Base-by-base conservation (phyloP, 495 filamentous ascomycete species). In the Penicillium manginii region DNA sequence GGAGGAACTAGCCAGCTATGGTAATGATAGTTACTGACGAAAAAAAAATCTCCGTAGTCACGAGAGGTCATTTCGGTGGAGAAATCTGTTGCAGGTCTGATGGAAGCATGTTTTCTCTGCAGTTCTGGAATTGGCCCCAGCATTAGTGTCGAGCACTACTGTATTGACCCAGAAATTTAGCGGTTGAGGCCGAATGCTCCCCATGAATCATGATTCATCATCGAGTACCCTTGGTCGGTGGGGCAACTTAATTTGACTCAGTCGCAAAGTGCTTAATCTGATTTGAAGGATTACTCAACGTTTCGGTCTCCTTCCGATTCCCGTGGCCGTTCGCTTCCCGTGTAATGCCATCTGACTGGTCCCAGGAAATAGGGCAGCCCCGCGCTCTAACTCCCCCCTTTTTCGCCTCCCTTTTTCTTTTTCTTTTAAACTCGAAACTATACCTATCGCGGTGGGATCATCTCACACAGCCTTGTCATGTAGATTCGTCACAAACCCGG, bases 181-280 rank as follows among this genome's bases (percentile, higher is more conserved):
- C 40, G 40, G 40, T 43, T n/a, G 6, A 43, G 18, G 40, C 40
- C 40, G 40, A 21, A 43, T 9, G 15, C 4, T 47, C 45, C 14
- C 42, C 53, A 39, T 56, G 32, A 49, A 45, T 53, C 33, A 53
- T 53, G 21, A 53, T 33, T 18, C 42, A 19, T 43, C 40, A 43
- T 43, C 17, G 17, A 43, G 17, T 43, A 43, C 45, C 22, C 45
- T 22, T 5, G 21, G 22, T 21, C 45, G 15, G 60, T 58, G 54
- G 60, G 60, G 50, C 60, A 62, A 54, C 55, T 51, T 40, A 54
- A 58, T 48, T 57, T 52, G 23, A 56, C 48, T 53, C 47, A 48
- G 35, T 37, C 23, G 9, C 22, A 14, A 22, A 32, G 33, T 37
- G 37, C 47, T 52, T 53, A 50, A 57, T 57, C 32, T 56, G 54